Base-by-base conservation (phyloP, 2,329 filamentous ascomycete genomes). In the Hypoxylon sp. region DNA sequence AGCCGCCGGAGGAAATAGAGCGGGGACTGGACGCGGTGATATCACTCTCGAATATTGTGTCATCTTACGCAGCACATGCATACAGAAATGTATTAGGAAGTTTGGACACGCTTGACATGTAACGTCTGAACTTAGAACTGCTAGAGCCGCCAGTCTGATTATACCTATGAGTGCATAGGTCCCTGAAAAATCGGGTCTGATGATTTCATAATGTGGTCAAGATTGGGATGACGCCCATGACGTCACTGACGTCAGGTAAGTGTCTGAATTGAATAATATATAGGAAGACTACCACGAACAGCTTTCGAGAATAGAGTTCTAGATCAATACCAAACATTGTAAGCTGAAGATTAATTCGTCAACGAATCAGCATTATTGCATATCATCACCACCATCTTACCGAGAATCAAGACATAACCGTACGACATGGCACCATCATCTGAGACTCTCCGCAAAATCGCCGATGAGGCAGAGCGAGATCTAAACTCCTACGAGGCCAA, bases 401-500 rank as follows among this genome's bases (percentile, higher is more conserved):
- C 2, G 14, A 5, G n/a, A 31, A 2, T 10, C 17, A 47, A 46
- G 19, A 39, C 3, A 44, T 14, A 52, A 39, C 0, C 62, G 71
- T 71, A 74, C 75, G 75, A 47, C 66, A 80, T 80, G 77, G 72
- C 72, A 64, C 72, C 71, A 62, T 75, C 73, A 31, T 48, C 58
- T 1, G 76, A 81, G 31, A 78, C 82, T 65, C 80, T 83, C 62
- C 79, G 81, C 67, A 73, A 81, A 59, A 82, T 86, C 60, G 80
- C 84, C 62, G 76, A 80, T 35, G 74, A 84, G 72, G 83, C 84
- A 48, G 83, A 86, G 78, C 75, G 74, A 58, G 83, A 85, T 71
- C 79, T 85, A 61, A 85, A 85, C 79, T 81, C 78, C 11, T 83
- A 84, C 73, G 79, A 84, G 70, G 75, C 83, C 71, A 86, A 85